These are phyloP conservation scores for Vitis hybrid DNA, from an alignment of 177 flowering plant species.

Conservation along the genomic window DNA sequence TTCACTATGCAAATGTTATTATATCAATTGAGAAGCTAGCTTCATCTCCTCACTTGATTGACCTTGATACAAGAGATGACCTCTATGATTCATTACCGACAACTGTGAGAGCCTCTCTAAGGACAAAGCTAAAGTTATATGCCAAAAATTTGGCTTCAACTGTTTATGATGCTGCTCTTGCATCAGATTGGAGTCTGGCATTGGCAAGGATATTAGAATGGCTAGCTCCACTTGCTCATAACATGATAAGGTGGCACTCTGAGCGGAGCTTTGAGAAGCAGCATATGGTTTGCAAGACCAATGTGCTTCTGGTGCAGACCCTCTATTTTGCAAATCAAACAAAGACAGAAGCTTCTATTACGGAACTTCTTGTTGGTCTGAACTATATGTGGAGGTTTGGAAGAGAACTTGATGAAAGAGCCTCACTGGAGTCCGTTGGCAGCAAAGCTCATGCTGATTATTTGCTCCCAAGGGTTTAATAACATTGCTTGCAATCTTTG, in stretches of 20 bases:
- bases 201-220: constrained; percentile 62
- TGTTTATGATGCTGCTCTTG: constrained; percentile 56
- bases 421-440: constrained; percentile 32
- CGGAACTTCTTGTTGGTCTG: constrained; percentile 82
- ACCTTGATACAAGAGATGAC: constrained; percentile 75
- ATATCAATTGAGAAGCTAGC: constrained; percentile 73
- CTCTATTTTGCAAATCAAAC: constrained; percentile 71
- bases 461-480: constrained; percentile 23
- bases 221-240: constrained; percentile 91
- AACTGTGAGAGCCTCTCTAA: constrained; percentile 49
- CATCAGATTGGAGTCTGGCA: constrained; percentile 70
- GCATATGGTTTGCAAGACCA: constrained; percentile 46
- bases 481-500: constrained; percentile 9
- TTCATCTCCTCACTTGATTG: constrained; percentile 68
- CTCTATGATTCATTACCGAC: constrained; percentile 77
- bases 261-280: constrained; percentile 83
- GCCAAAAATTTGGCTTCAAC: constrained; percentile 37
- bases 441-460: constrained; percentile 27
- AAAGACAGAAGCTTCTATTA: constrained; percentile 76
- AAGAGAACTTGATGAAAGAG: constrained; percentile 38
- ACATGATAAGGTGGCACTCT: constrained; percentile 87
- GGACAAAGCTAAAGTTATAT: constrained; percentile 57
- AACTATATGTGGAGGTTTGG: constrained; percentile 68
- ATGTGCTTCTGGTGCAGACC: constrained; percentile 80
- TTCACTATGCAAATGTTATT: constrained; percentile 79